Base-by-base conservation (phyloP, 306 rosid genomes). In the Ceratonia siliqua region DNA sequence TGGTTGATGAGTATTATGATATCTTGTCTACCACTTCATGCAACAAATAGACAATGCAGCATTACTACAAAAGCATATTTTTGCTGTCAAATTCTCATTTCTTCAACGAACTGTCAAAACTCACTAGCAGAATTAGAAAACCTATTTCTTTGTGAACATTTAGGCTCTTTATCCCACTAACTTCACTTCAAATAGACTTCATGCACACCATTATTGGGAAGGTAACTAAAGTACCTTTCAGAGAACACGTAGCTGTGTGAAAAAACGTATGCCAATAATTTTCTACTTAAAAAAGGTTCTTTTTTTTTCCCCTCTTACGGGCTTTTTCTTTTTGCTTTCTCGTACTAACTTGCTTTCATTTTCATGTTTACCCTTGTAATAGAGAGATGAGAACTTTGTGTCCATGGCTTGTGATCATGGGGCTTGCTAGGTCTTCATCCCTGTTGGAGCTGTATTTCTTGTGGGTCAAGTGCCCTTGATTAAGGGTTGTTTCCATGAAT, bases 11-110 rank as follows among this genome's bases (percentile, higher is more conserved):
- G 64, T 62, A 79, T 77, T 59, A 82, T 90, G 87, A 81, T 81
- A 69, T 72, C 81, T 77, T 86, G 87, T 82, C 85, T 82, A 81
- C 91, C 91, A 86, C 92, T 85, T 86, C 91, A 86, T 83, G 90
- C 87, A 85, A 75, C 83, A 70, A 58, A 69, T 52, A 64, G 84
- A 83, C 74, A 79, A 85, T 83, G 72, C 70, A 79, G 58, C 74
- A 80, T 58, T 77, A 45, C 78, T 77, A 58, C 79, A 75, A 89
- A 82, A 85, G 92, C 78, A 22, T 15, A 39, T 42, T 70, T 62
- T 66, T 61, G 84, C 76, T 59, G 69, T 76, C 88, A 45, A 82
- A 35, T 54, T 81, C 70, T 81, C 61, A 75, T 70, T 64, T 48
- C 78, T 53, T 25, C 66, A 55, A 28, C 27, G 25, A 64, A 75